Percentiles rank a stretch among this genome's conserved stretches.
phyloP scores from a whole-genome alignment of 139 green algal species.

The Volvox africanus region DNA sequence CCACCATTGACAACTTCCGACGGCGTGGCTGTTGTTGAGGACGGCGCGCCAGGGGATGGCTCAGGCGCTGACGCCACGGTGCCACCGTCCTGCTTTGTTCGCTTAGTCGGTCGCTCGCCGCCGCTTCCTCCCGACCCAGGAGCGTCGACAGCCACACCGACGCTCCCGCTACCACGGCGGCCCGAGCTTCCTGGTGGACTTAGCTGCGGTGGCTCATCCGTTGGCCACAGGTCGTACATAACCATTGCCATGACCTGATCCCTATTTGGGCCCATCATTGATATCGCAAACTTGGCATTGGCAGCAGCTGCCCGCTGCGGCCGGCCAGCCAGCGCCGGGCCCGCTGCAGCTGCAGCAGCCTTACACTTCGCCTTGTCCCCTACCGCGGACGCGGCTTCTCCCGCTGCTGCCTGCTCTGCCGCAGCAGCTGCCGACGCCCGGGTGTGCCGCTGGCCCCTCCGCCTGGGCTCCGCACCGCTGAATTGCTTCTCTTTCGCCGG shows the following conservation, averaged over 20 bases:
- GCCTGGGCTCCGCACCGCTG: background rate
- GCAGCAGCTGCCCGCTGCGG: conserved; percentile 25
- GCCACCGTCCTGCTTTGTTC: background rate
- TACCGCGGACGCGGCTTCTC: background rate
- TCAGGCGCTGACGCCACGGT: background rate
- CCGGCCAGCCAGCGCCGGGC: background rate
- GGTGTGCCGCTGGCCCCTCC: background rate
- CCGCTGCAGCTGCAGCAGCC: background rate
- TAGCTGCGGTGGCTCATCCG: background rate
- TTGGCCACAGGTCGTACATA: conserved; percentile 29
- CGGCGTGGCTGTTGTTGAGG: background rate
- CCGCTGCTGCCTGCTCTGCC: background rate
- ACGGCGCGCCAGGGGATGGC: background rate
- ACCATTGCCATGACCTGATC: background rate
- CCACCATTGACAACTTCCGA: background rate
- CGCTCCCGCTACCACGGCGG: background rate
- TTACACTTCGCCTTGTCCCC: background rate
- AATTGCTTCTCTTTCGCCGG: background rate
- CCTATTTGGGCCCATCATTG: conserved; percentile 13
- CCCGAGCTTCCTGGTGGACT: background rate
- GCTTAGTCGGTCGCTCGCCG: conserved; percentile 19
- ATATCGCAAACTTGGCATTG: conserved; percentile 34
- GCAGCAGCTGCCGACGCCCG: background rate
- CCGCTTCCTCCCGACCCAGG: background rate
- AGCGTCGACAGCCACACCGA: background rate